phyloP scores from a whole-genome alignment of 108 stramenopile genomes.

The Aureococcus anophagefferens region DNA sequence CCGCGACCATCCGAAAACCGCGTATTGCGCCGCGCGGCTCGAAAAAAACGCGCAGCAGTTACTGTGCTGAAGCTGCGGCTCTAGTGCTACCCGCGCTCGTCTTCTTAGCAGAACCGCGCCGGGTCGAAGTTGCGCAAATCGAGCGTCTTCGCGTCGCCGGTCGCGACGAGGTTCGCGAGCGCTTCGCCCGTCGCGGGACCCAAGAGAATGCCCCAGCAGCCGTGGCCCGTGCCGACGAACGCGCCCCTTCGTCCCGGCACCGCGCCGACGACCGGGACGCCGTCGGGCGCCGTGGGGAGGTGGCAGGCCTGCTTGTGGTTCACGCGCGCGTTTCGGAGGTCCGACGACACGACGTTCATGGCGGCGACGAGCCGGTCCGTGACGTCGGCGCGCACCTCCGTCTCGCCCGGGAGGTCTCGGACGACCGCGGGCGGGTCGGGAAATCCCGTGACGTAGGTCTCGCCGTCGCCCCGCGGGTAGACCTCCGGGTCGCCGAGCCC shows the following conservation, averaged over 20 bases:
- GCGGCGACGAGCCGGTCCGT: constrained; percentile 30
- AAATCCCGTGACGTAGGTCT: constrained; percentile 46
- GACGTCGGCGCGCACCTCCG: constrained; percentile 30
- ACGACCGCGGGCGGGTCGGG: constrained; percentile 35
- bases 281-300: constrained; percentile 43
- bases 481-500: constrained; percentile 44
- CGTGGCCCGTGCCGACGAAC: constrained; percentile 85
- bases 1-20: no score
- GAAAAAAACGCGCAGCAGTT: no score
- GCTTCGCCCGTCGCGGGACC: constrained; percentile 77
- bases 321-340: constrained; percentile 20
- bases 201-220: constrained; percentile 95
- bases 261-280: constrained; percentile 76
- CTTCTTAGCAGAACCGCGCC: not conserved
- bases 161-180: constrained; percentile 66
- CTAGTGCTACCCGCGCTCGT: no score
- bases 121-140: not conserved
- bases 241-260: constrained; percentile 67
- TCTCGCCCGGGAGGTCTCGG: constrained; percentile 38
- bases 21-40: no score
- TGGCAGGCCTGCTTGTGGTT: constrained; percentile 47
- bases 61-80: no score
- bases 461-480: constrained; percentile 68
- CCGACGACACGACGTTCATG: constrained; percentile 29
- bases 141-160: not conserved